These are phyloP conservation scores for Cercophora samala DNA, from an alignment of 495 filamentous ascomycete genomes.

Conservation along the genomic window DNA sequence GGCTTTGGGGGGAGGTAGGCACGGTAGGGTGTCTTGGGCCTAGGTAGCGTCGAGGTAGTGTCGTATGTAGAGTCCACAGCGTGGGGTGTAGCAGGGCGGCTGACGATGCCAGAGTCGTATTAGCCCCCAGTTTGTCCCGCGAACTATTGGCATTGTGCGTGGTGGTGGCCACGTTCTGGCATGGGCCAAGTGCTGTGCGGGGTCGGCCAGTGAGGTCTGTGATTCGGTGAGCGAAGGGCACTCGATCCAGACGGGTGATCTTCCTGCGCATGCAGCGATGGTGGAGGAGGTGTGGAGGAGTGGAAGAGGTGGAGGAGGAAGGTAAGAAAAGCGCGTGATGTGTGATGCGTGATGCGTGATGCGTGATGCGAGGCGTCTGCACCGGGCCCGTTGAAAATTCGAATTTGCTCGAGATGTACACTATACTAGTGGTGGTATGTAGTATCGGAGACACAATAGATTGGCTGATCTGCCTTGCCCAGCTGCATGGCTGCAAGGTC, in stretches of 20 bases:
- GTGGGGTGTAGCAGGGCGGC: constrained; percentile 17
- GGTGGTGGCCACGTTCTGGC: constrained; percentile 13
- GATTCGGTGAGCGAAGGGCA: not conserved
- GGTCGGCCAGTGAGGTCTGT: constrained; percentile 6
- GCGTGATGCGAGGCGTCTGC: constrained; percentile 4
- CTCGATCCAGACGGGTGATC: constrained; percentile 8
- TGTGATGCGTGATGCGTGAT: not conserved
- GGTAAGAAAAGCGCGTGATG: not conserved
- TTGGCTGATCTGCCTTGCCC: constrained; percentile 5
- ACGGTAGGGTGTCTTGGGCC: not conserved
- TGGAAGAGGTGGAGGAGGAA: not conserved
- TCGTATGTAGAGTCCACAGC: constrained; percentile 7
- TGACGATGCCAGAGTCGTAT: constrained; percentile 14
- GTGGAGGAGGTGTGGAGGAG: not conserved
- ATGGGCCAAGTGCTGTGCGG: constrained; percentile 17
- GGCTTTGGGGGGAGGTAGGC: too few relatives aligned
- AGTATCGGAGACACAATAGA: not conserved
- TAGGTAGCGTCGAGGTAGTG: not conserved
- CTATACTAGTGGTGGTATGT: not conserved
- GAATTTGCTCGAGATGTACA: not conserved
- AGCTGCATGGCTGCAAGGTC: constrained; percentile 5
- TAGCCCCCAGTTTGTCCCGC: constrained; percentile 7
- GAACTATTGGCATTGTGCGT: constrained; percentile 20
- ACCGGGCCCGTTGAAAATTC: not conserved
- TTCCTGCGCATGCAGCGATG: constrained; percentile 9